phyloP scores from a whole-genome alignment of 257 asterid species.

The Capsicum baccatum region DNA sequence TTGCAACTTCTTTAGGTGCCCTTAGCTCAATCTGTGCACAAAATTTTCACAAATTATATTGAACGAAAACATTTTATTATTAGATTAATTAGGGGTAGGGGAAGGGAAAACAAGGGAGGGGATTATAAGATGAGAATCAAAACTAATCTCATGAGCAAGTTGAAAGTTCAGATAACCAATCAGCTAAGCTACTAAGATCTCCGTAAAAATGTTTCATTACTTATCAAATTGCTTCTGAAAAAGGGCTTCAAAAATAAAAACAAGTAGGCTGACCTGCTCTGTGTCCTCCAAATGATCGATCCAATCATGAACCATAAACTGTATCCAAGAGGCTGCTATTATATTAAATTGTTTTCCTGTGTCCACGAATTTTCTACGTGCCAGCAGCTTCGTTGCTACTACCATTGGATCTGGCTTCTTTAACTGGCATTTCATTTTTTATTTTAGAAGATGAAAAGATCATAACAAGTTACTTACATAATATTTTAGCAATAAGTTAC shows the following conservation, averaged over 20 bases:
- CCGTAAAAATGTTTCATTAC: too few relatives aligned
- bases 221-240: too few relatives aligned
- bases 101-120: too few relatives aligned
- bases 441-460: not conserved
- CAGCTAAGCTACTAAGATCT: too few relatives aligned
- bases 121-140: too few relatives aligned
- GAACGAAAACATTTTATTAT: too few relatives aligned
- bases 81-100: too few relatives aligned
- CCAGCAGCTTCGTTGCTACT: not conserved
- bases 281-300: slow-evolving; percentile 62
- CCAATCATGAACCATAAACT: slow-evolving; percentile 80
- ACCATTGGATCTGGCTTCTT: slow-evolving; percentile 39
- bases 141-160: too few relatives aligned
- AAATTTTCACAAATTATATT: not conserved
- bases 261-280: slow-evolving; percentile 39
- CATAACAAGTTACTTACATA: not conserved
- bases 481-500: not conserved
- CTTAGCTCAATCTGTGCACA: slow-evolving; percentile 49
- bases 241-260: too few relatives aligned
- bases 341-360: slow-evolving; percentile 71
- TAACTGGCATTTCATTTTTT: slow-evolving; percentile 37
- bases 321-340: slow-evolving; percentile 78
- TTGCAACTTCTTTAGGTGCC: slow-evolving; percentile 58
- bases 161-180: too few relatives aligned
- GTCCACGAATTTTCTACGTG: slow-evolving; percentile 33